These are phyloP conservation scores for Podosphaera xanthii DNA, from an alignment of 2,329 filamentous ascomycete genomes.

Conservation along the genomic window DNA sequence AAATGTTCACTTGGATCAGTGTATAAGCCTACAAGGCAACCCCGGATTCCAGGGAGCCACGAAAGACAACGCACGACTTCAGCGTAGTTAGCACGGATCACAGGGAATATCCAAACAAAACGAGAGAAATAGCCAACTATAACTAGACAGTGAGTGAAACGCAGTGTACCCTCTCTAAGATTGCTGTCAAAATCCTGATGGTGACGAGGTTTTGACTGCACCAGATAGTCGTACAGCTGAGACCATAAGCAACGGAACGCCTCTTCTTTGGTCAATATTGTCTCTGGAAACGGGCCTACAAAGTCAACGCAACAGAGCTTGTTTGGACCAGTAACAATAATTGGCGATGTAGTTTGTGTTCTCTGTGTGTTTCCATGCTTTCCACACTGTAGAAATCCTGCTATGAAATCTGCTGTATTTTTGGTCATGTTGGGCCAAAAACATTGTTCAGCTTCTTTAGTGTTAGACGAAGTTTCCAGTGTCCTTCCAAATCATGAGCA, in stretches of 20 bases:
- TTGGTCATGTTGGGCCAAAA: slow-evolving; percentile 1
- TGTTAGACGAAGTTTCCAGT: neutral
- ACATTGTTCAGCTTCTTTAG: neutral
- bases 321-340: neutral
- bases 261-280: neutral
- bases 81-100: neutral
- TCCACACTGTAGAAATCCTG: neutral
- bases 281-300: neutral
- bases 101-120: neutral
- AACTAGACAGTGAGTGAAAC: neutral
- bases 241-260: neutral
- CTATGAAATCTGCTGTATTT: neutral
- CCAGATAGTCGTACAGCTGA: neutral
- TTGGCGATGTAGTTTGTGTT: neutral
- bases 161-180: too few relatives aligned
- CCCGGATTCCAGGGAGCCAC: neutral
- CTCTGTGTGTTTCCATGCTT: neutral
- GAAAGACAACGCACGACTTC: neutral
- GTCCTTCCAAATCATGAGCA: neutral
- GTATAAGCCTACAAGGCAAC: too few relatives aligned
- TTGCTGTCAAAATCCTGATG: too few relatives aligned
- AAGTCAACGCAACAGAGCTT: neutral
- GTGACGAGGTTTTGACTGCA: too few relatives aligned
- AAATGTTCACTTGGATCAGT: too few relatives aligned
- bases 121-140: neutral